Percentiles rank a stretch among this genome's conserved stretches.
Conservation (phyloP, 805 yeast species). For the Lachancea thermotolerans region DNA sequence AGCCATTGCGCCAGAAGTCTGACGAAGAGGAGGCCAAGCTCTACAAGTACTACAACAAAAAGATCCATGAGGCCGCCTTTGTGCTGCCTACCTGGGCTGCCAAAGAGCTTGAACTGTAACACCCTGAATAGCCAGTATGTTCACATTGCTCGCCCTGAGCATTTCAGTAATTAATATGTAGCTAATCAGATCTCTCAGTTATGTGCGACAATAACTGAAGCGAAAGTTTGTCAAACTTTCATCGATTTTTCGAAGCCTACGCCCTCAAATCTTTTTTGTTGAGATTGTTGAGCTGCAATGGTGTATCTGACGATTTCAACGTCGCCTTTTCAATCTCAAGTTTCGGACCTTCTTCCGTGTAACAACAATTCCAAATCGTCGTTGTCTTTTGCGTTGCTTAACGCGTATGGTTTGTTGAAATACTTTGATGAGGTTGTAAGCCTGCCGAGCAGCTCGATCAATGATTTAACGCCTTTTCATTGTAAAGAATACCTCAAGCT, state of each 20-base stretch:
- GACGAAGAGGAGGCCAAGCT: conserved; percentile 55
- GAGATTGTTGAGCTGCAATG: conserved; percentile 8
- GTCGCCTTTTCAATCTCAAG: conserved; percentile 26
- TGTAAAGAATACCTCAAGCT: conserved; percentile 36
- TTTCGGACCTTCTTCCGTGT: conserved; percentile 30
- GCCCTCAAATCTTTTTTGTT: too few species aligned
- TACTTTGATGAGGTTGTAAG: conserved; percentile 20
- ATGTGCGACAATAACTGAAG: too few species aligned
- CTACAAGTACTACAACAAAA: conserved; percentile 75
- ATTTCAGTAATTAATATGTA: neutral
- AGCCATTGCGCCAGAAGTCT: conserved; percentile 61
- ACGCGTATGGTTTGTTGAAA: conserved; percentile 18
- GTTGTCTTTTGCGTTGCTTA: conserved; percentile 20
- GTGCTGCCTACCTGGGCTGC: conserved; percentile 90
- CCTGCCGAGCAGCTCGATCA: conserved; percentile 16
- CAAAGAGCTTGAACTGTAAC: conserved; percentile 35
- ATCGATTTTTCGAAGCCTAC: too few species aligned
- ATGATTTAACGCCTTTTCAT: conserved; percentile 46
- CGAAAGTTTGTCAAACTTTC: too few species aligned
- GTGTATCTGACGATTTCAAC: conserved; percentile 19
- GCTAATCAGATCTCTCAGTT: neutral
- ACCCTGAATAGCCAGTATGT: neutral
- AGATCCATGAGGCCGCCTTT: conserved; percentile 82
- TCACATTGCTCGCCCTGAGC: neutral
- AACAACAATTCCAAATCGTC: conserved; percentile 24